phyloP scores from a whole-genome alignment of 2,329 filamentous ascomycete species.

The Decorospora gaudefroyi region DNA sequence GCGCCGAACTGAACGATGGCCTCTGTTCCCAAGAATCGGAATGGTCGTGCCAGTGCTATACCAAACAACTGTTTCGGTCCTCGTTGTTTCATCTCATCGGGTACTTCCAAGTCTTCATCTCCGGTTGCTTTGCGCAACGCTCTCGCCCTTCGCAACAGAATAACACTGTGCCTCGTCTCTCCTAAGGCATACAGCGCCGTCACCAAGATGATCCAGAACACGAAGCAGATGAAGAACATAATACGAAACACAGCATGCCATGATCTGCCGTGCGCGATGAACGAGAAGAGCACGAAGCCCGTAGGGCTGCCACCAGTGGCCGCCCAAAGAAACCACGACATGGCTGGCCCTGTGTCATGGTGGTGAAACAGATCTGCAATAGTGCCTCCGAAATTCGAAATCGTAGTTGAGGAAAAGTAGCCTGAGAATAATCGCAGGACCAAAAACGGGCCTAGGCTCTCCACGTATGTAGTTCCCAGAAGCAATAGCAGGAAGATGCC shows the following conservation, averaged over 20 bases:
- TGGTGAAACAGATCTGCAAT: slow-evolving; percentile 54
- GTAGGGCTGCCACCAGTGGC: slow-evolving; percentile 54
- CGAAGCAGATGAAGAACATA: slow-evolving; percentile 53
- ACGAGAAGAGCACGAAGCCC: slow-evolving; percentile 54
- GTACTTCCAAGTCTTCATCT: slow-evolving; percentile 39
- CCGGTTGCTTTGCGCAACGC: slow-evolving; percentile 32
- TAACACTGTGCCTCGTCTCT: slow-evolving; percentile 54
- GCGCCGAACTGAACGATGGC: slow-evolving; percentile 56
- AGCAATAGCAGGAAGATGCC: slow-evolving; percentile 52
- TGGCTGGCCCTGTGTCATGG: slow-evolving; percentile 50
- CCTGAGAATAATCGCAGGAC: slow-evolving; percentile 53
- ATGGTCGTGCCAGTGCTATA: slow-evolving; percentile 53
- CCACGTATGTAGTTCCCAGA: slow-evolving; percentile 51
- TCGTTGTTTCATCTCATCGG: slow-evolving; percentile 48
- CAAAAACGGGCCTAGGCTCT: slow-evolving; percentile 51
- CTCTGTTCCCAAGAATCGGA: slow-evolving; percentile 54
- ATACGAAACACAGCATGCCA: slow-evolving; percentile 55
- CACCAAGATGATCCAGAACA: slow-evolving; percentile 52
- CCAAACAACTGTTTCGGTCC: slow-evolving; percentile 49
- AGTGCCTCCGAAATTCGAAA: slow-evolving; percentile 50
- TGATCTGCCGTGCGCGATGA: slow-evolving; percentile 50
- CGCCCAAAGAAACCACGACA: slow-evolving; percentile 54
- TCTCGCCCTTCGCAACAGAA: slow-evolving; percentile 48
- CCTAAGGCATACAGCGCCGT: slow-evolving; percentile 45
- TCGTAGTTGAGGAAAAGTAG: slow-evolving; percentile 50